A percentile compares a stretch with the other conserved stretches of the same genome.
phyloP scores from a whole-genome alignment of 2,329 filamentous ascomycete species.

The Magnaporthiopsis rhizophila region DNA sequence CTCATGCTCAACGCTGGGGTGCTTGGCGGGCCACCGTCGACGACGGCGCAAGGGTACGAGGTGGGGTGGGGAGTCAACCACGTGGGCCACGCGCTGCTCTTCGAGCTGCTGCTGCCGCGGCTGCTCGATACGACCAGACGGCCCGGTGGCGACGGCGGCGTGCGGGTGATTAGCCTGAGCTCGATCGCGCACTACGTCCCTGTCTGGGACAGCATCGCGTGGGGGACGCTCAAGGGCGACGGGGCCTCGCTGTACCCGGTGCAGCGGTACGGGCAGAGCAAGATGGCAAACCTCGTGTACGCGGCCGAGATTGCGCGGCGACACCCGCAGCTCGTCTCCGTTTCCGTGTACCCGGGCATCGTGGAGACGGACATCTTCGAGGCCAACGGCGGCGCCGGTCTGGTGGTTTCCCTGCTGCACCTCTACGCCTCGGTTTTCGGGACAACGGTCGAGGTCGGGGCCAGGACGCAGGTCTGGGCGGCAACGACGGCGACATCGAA shows the following conservation, averaged over 20 bases:
- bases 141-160: constrained; percentile 11
- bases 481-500: constrained; percentile 19
- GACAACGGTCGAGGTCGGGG: constrained; percentile 21
- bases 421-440: neutral
- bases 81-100: constrained; percentile 36
- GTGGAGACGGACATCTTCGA: constrained; percentile 9
- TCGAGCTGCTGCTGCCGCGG: constrained; percentile 24
- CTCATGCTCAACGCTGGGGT: constrained; percentile 39
- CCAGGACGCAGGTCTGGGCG: constrained; percentile 35
- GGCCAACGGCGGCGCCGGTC: constrained; percentile 16
- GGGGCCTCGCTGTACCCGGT: constrained; percentile 11
- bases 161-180: constrained; percentile 18
- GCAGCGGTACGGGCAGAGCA: constrained; percentile 34
- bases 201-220: constrained; percentile 12
- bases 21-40: constrained; percentile 25
- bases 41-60: constrained; percentile 37
- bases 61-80: constrained; percentile 39
- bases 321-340: neutral
- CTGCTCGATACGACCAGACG: constrained; percentile 16
- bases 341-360: constrained; percentile 6
- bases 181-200: constrained; percentile 12
- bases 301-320: constrained; percentile 18
- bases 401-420: neutral
- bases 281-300: constrained; percentile 37
- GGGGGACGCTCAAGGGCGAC: constrained; percentile 12